A percentile compares a stretch with the other conserved stretches of the same genome.
These are phyloP conservation scores for Alopecurus myosuroides DNA, from an alignment of 176 grass and related monocot species.

Conservation along the genomic window DNA sequence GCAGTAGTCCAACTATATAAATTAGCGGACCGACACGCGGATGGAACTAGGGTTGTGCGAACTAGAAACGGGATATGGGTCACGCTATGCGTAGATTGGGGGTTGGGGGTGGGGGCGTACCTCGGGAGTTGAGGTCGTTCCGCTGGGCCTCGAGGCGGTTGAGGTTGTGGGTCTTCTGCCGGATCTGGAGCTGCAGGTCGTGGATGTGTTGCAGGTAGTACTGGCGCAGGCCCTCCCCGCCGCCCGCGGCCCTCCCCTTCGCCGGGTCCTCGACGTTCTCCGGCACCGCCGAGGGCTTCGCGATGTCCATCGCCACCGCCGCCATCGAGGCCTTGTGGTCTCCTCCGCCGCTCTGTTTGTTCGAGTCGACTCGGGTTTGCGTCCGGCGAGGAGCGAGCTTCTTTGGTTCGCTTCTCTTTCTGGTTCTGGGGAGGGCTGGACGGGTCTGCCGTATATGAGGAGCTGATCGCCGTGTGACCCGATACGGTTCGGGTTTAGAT, in stretches of 20 bases:
- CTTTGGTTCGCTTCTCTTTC: neutral
- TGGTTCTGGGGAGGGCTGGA: neutral
- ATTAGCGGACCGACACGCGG: neutral
- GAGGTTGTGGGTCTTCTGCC: conserved; percentile 72
- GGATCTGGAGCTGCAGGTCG: conserved; percentile 57
- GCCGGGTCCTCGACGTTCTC: neutral
- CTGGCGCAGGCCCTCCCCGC: conserved; percentile 68
- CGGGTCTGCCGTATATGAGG: neutral
- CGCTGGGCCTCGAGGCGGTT: conserved; percentile 80
- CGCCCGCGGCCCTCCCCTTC: conserved; percentile 19
- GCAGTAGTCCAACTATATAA: too few relatives aligned
- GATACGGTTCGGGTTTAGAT: neutral
- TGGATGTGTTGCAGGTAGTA: conserved; percentile 88
- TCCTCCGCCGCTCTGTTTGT: neutral
- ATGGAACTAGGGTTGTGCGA: neutral
- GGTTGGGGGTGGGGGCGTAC: neutral
- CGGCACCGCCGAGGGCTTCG: conserved; percentile 25
- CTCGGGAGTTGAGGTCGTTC: conserved; percentile 86
- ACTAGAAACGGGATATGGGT: neutral
- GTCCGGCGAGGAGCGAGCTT: neutral
- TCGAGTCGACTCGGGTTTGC: neutral
- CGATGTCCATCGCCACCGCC: conserved; percentile 46
- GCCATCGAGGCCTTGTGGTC: conserved; percentile 11
- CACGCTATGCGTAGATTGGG: neutral
- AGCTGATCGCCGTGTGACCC: neutral